A percentile compares a stretch with the other conserved stretches of the same genome.
phyloP scores from a whole-genome alignment of 805 yeast genomes.

The Grigorovia jiainica region DNA sequence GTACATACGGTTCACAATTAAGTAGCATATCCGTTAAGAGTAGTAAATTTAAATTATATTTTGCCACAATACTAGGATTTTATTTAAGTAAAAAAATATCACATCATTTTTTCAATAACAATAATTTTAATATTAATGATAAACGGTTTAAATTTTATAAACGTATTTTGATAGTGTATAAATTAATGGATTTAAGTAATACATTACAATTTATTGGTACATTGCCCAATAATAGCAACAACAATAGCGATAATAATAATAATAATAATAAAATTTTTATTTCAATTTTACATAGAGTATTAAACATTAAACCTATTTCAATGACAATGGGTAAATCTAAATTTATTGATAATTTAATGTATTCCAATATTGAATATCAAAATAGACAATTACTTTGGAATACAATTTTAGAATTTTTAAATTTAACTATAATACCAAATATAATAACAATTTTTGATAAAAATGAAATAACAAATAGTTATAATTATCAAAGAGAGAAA shows the following conservation, averaged over 20 bases:
- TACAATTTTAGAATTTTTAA: slow-evolving; percentile 21
- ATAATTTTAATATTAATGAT: background rate
- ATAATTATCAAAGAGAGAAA: background rate
- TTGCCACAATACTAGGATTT: slow-evolving; percentile 9
- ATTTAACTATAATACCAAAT: slow-evolving; percentile 12
- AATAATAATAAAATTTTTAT: slow-evolving; percentile 5
- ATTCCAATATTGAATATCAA: slow-evolving; percentile 18
- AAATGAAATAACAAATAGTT: background rate
- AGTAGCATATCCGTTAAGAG: slow-evolving; percentile 13
- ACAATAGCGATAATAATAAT: background rate
- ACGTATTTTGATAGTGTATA: slow-evolving; percentile 1
- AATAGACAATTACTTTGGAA: slow-evolving; percentile 26
- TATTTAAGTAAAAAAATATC: slow-evolving; percentile 11
- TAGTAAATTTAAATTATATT: slow-evolving; percentile 9
- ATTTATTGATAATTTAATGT: slow-evolving; percentile 13
- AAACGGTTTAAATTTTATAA: background rate
- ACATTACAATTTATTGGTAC: slow-evolving; percentile 3
- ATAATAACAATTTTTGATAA: slow-evolving; percentile 1
- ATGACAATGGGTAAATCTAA: background rate
- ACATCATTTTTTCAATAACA: slow-evolving; percentile 4
- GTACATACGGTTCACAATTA: slow-evolving; percentile 9
- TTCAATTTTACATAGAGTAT: slow-evolving; percentile 14
- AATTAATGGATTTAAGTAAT: slow-evolving; percentile 5
- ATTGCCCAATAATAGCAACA: background rate
- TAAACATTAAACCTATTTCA: slow-evolving; percentile 6